Conservation (phyloP, 2,329 filamentous ascomycete genomes). For the Kalaharituber pfeilii region DNA sequence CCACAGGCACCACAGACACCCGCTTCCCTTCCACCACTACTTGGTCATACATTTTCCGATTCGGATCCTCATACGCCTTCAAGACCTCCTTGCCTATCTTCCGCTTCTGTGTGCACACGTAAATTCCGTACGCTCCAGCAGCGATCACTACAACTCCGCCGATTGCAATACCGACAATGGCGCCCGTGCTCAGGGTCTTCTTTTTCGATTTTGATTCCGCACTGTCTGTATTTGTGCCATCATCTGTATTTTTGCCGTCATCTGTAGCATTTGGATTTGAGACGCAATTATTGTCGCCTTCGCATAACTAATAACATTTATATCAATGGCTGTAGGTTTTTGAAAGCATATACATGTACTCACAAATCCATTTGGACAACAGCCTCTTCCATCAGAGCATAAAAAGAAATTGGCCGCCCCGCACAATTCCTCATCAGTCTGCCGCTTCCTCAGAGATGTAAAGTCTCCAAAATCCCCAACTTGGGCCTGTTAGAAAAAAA, state of each 20-base stretch:
- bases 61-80: slow-evolving; percentile 16
- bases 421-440: neutral
- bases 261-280: too few species aligned
- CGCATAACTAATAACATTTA: too few species aligned
- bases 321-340: too few species aligned
- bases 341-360: too few species aligned
- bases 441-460: too few species aligned
- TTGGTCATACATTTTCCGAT: slow-evolving; percentile 13
- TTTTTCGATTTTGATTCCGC: too few species aligned
- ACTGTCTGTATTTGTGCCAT: too few species aligned
- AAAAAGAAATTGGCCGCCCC: neutral
- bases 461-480: neutral
- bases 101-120: slow-evolving; percentile 15
- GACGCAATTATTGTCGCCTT: too few species aligned
- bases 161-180: slow-evolving; percentile 8
- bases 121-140: neutral
- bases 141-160: slow-evolving; percentile 11
- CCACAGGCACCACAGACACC: neutral
- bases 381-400: neutral
- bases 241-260: too few species aligned
- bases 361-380: too few species aligned
- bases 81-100: slow-evolving; percentile 13
- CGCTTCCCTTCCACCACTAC: slow-evolving; percentile 9
- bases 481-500: neutral
- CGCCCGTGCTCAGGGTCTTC: neutral